phyloP scores from a whole-genome alignment of 2,329 filamentous ascomycete species.

The Fusarium incarnatum region DNA sequence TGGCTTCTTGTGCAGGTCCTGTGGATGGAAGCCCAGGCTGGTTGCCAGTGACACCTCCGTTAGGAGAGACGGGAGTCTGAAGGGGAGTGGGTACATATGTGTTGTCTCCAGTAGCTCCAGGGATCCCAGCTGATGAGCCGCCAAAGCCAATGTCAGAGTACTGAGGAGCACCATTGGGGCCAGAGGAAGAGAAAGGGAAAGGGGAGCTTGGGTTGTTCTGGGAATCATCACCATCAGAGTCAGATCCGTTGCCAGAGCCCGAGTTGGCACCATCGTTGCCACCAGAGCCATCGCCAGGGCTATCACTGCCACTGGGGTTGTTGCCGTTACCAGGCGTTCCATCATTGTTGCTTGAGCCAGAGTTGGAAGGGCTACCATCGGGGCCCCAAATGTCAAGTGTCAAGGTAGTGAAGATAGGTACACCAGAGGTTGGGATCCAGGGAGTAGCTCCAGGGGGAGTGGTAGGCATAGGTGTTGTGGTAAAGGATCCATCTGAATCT shows the following conservation, averaged over 20 bases:
- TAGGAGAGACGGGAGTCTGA: conserved; percentile 19
- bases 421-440: conserved; percentile 25
- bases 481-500: conserved; percentile 36
- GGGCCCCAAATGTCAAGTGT: conserved; percentile 52
- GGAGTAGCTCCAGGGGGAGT: conserved; percentile 42
- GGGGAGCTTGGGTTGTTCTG: conserved; percentile 12
- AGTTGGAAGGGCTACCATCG: conserved; percentile 18
- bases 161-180: conserved; percentile 36
- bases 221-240: conserved; percentile 14
- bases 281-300: conserved; percentile 2
- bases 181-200: conserved; percentile 24
- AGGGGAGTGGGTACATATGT: conserved; percentile 31
- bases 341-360: conserved; percentile 9
- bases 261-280: conserved; percentile 1
- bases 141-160: conserved; percentile 36
- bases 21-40: conserved; percentile 22
- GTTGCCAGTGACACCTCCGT: conserved; percentile 23
- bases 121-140: conserved; percentile 30
- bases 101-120: conserved; percentile 24
- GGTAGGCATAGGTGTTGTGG: conserved; percentile 46
- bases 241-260: conserved; percentile 8
- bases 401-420: conserved; percentile 51
- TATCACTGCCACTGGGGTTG: conserved; percentile 18
- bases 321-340: conserved; percentile 6
- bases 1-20: conserved; percentile 32